Evolutionary conservation across 345 rosid genomes (phyloP).

Genomic region (Arabis hirsuta): DNA sequence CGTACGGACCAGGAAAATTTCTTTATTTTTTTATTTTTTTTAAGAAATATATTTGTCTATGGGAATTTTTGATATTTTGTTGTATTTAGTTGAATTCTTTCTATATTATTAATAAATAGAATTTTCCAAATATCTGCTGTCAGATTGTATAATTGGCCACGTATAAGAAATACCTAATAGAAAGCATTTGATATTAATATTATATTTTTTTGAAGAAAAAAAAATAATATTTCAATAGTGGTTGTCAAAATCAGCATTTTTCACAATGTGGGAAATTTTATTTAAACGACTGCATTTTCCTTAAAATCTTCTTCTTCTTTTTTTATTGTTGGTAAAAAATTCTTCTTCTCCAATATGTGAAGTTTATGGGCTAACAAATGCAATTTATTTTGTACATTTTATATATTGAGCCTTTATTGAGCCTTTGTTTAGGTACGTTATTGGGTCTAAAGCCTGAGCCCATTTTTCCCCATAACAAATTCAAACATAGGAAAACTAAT

Average conservation of each 20-base stretch:
- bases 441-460: background rate
- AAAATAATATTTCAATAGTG: background rate
- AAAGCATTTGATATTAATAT: background rate
- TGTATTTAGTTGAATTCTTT: no score
- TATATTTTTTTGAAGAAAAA: background rate
- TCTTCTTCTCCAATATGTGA: background rate
- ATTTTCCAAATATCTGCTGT: background rate
- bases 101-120: background rate
- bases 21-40: background rate
- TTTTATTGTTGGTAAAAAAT: no score
- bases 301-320: background rate
- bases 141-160: no score
- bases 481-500: background rate
- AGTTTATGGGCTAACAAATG: slow-evolving; percentile 4
- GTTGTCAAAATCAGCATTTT: background rate
- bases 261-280: background rate
- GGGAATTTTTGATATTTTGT: no score
- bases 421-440: background rate
- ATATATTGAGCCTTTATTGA: background rate
- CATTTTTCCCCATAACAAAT: background rate
- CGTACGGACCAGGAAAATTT: background rate
- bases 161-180: no score
- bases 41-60: no score
- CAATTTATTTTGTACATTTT: background rate
- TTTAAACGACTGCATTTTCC: background rate